Base-by-base conservation (phyloP, 192 early-diverging fungal genomes). In the Dimargaris xerosporica region DNA sequence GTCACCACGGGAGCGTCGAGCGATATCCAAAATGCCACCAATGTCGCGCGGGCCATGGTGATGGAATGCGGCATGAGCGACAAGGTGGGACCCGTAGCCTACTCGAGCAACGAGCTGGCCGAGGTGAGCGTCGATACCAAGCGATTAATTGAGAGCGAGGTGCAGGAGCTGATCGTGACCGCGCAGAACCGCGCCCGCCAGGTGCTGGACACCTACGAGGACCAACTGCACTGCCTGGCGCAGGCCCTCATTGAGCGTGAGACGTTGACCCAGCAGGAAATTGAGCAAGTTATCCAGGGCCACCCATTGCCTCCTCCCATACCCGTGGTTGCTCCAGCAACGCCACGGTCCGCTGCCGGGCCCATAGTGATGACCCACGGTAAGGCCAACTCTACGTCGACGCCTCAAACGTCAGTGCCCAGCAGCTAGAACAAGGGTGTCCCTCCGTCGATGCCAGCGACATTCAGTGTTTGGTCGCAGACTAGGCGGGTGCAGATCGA, bases 231-330 rank as follows among this genome's bases (percentile, higher is more conserved):
- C 69, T 80, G 86, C 25, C 71, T 99, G 44, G 94, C 94, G 25
- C 74, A 82, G 62, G 92, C 94, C n/a, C 78, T 99, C 55, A 79
- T 99, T 12, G 91, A 94, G 65, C 85, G 90, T 67, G 96, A 99
- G 74, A 99, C 96, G 5, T 75, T 99, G 30, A 80, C 85, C 46
- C 80, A 80, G 54, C 82, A 98, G 46, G 93, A 99, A 73, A 88
- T 99, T 44, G 75, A 84, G 60, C 71, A 72, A 51, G 85, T 83
- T 19, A 75, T 91, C 59, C 79, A 83, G 67, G 88, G 88, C 53
- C 78, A 82, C 59, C 72, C 75, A 11, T 74, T 84, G 62, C 72
- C 73, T 41, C 72, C 54, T 23, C 7, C 34, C 34, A 39, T 39
- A 2, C 34, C 34, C 2, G 34, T 39, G 34, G 34, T 39, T 2